These are phyloP conservation scores for Suaeda aralocaspica DNA, from an alignment of 148 eudicot genomes.

Conservation along the genomic window DNA sequence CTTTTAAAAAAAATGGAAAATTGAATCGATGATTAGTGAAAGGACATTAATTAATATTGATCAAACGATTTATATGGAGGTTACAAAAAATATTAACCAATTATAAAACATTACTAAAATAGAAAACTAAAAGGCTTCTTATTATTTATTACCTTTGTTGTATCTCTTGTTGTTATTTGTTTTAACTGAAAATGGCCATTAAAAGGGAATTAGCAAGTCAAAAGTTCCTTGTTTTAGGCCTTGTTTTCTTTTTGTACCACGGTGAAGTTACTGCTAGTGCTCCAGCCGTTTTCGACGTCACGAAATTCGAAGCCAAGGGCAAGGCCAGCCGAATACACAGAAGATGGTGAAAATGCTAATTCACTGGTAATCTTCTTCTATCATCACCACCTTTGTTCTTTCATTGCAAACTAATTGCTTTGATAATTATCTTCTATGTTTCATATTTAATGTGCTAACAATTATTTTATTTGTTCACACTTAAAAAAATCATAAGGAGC, in stretches of 20 bases:
- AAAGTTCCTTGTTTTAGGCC: slow-evolving; percentile 5
- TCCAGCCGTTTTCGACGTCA: slow-evolving; percentile 38
- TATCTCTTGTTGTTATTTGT: not conserved
- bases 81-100: slow-evolving; percentile 2
- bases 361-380: slow-evolving; percentile 41
- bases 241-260: slow-evolving; percentile 10
- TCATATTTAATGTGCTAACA: too few relatives aligned
- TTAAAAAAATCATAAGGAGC: too few relatives aligned
- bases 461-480: too few relatives aligned
- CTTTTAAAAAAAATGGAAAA: too few relatives aligned
- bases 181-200: not conserved
- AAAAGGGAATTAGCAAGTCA: not conserved
- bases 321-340: slow-evolving; percentile 27
- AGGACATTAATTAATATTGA: not conserved
- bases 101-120: not conserved
- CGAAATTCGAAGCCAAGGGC: slow-evolving; percentile 40
- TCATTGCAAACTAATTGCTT: too few relatives aligned
- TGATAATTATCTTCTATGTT: too few relatives aligned
- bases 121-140: slow-evolving; percentile 5
- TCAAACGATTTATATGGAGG: not conserved
- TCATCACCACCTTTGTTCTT: too few relatives aligned
- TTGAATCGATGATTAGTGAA: not conserved
- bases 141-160: slow-evolving; percentile 1
- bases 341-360: slow-evolving; percentile 22
- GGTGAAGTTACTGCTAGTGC: not conserved